A percentile compares a stretch with the other conserved stretches of the same genome.
Conservation (phyloP, 140 eudicot genomes). For the Senecio squalidus region DNA sequence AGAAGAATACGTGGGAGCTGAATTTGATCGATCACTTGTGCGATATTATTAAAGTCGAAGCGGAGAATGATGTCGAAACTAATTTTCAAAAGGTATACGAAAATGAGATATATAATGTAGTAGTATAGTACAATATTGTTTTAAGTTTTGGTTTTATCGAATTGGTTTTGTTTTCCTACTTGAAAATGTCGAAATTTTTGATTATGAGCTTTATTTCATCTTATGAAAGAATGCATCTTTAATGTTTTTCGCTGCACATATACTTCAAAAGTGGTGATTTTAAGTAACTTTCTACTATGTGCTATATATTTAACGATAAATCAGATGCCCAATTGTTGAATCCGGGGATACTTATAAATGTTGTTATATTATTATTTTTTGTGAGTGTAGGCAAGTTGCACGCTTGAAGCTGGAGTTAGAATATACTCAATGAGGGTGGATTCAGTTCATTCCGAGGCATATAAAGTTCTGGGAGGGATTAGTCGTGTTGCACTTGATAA, state of each 20-base stretch:
- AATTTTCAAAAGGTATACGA: no score
- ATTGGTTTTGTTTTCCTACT: no score
- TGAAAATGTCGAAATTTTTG: no score
- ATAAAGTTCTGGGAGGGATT: slow-evolving; percentile 92
- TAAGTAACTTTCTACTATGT: no score
- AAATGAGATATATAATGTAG: slow-evolving; percentile 66
- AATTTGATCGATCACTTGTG: slow-evolving; percentile 74
- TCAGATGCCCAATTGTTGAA: background rate
- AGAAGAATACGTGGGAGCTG: slow-evolving; percentile 97
- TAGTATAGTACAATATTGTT: background rate
- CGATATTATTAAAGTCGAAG: slow-evolving; percentile 80
- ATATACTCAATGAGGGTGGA: no score
- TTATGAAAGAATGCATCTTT: no score
- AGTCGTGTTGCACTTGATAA: slow-evolving; percentile 77
- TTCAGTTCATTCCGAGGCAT: slow-evolving; percentile 91
- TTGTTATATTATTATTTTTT: background rate
- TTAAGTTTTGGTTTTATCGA: no score
- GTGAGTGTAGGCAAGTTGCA: slow-evolving; percentile 48
- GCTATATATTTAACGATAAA: no score
- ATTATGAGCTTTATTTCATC: no score
- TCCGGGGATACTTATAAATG: slow-evolving; percentile 2
- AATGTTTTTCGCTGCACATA: no score
- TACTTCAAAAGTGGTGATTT: no score
- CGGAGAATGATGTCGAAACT: slow-evolving; percentile 59
- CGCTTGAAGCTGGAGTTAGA: slow-evolving; percentile 99